Conservation (phyloP, 306 rosid genomes). For the Dryas alaskensis region DNA sequence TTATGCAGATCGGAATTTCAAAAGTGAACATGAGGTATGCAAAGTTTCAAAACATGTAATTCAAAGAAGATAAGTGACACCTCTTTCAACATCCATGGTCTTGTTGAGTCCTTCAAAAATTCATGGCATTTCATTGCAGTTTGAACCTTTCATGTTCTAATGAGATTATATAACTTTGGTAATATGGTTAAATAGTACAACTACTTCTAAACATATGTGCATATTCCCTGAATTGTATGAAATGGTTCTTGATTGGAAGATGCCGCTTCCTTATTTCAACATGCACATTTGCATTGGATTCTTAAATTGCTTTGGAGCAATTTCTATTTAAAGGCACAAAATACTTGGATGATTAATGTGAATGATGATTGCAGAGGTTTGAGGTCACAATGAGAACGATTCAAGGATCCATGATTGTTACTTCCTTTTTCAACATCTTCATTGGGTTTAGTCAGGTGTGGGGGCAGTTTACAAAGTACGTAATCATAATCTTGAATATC, state of each 20-base stretch:
- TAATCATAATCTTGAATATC: neutral
- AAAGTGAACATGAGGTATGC: slow-evolving; percentile 63
- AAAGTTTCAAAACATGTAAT: neutral
- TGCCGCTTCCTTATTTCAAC: too few species aligned
- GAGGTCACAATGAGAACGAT: slow-evolving; percentile 64
- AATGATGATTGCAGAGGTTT: slow-evolving; percentile 65
- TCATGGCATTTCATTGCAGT: too few species aligned
- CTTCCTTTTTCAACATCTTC: slow-evolving; percentile 73
- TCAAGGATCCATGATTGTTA: slow-evolving; percentile 82
- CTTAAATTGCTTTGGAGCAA: neutral
- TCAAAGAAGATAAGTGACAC: neutral
- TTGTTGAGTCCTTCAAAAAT: too few species aligned
- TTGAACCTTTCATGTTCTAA: too few species aligned
- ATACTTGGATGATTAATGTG: slow-evolving; percentile 8
- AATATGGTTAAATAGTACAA: too few species aligned
- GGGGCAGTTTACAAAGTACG: slow-evolving; percentile 69
- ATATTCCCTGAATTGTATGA: too few species aligned
- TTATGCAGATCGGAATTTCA: slow-evolving; percentile 42
- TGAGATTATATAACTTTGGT: too few species aligned
- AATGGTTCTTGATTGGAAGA: too few species aligned
- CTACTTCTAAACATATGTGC: too few species aligned
- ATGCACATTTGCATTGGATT: neutral
- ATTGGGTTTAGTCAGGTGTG: slow-evolving; percentile 71
- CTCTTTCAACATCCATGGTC: neutral
- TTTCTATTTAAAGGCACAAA: neutral